These are phyloP conservation scores for Thelephora ganbajun DNA, from an alignment of 768 basidiomycete species.

Conservation along the genomic window DNA sequence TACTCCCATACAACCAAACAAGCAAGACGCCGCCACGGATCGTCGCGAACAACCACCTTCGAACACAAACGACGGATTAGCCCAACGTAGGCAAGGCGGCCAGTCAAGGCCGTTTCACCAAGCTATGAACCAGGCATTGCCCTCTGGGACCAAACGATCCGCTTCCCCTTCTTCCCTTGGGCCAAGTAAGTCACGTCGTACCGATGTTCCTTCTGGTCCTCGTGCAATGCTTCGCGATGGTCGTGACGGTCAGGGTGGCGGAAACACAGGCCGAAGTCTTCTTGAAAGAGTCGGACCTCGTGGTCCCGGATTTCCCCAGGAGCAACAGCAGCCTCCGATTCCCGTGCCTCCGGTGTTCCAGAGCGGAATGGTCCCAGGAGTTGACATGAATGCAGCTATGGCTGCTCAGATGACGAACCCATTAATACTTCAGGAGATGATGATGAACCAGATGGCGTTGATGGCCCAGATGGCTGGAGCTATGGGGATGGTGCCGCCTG, in stretches of 20 bases:
- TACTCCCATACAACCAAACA: constrained; percentile 14
- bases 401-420: constrained; percentile 44
- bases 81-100: constrained; percentile 27
- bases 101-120: constrained; percentile 56
- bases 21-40: constrained; percentile 16
- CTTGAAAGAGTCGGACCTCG: constrained; percentile 65
- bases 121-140: constrained; percentile 51
- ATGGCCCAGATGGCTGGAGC: constrained; percentile 87
- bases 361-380: constrained; percentile 21
- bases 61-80: constrained; percentile 19
- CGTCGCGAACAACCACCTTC: constrained; percentile 15
- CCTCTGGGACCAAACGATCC: constrained; percentile 48
- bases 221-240: constrained; percentile 52
- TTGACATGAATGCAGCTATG: constrained; percentile 50
- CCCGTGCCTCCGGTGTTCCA: constrained; percentile 1
- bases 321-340: not conserved
- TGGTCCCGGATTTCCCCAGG: constrained; percentile 6
- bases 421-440: constrained; percentile 72
- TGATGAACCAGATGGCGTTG: constrained; percentile 85
- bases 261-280: constrained; percentile 40
- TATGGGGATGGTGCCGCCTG: constrained; percentile 66
- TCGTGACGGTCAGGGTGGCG: constrained; percentile 13
- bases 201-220: constrained; percentile 73
- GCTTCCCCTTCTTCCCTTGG: constrained; percentile 51
- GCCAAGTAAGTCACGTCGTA: constrained; percentile 59